Conservation (phyloP, 371 early-diverging fungal species). For the Zancudomyces culisetae region DNA sequence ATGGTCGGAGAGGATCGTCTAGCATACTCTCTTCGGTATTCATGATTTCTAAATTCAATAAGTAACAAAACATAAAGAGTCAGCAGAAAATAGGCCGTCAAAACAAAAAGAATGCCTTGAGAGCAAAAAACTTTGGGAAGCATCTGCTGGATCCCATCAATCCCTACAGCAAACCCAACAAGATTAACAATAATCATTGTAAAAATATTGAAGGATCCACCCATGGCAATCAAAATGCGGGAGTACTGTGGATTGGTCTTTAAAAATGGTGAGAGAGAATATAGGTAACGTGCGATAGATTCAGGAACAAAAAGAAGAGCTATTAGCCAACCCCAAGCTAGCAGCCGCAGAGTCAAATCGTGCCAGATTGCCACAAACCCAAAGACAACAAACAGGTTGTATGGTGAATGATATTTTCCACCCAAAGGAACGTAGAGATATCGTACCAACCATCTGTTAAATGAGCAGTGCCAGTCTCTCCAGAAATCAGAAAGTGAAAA, state of each 20-base stretch:
- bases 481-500: slow-evolving; percentile 79
- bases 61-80: slow-evolving; percentile 57
- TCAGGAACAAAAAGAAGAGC: slow-evolving; percentile 71
- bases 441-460: slow-evolving; percentile 74
- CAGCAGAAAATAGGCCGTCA: slow-evolving; percentile 29
- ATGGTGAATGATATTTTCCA: slow-evolving; percentile 38
- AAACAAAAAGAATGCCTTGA: slow-evolving; percentile 28
- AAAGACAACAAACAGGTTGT: slow-evolving; percentile 64
- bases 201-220: slow-evolving; percentile 69
- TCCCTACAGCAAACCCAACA: slow-evolving; percentile 80
- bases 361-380: slow-evolving; percentile 95
- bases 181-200: slow-evolving; percentile 88
- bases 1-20: too few species aligned
- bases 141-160: slow-evolving; percentile 61
- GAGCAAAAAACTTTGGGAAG: slow-evolving; percentile 16
- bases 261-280: slow-evolving; percentile 20
- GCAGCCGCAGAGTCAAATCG: slow-evolving; percentile 58
- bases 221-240: slow-evolving; percentile 60
- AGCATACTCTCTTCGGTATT: too few species aligned
- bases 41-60: slow-evolving; percentile 63
- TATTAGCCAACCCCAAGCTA: slow-evolving; percentile 90
- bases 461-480: slow-evolving; percentile 83
- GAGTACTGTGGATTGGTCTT: slow-evolving; percentile 38
- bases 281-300: slow-evolving; percentile 34
- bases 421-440: slow-evolving; percentile 86